These are phyloP conservation scores for grape (Vitis vinifera) DNA, from an alignment of 164 flowering plant species.

Conservation along the genomic window ASM3070453v1 NC_081810.1:5846001-5846500, in stretches of 20 bases:
- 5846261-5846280: conserved; percentile 63
- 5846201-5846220: conserved; percentile 55
- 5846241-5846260: conserved; percentile 58
- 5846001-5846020: conserved; percentile 55
- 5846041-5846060: conserved; percentile 71
- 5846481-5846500: no score
- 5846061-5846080: conserved; percentile 76
- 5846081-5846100: conserved; percentile 46
- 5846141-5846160: conserved; percentile 48
- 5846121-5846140: conserved; percentile 53
- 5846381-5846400: no score
- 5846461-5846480: no score
- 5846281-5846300: conserved; percentile 50
- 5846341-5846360: no score
- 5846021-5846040: conserved; percentile 70
- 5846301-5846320: neutral
- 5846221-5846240: conserved; percentile 61
- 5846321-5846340: no score
- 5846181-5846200: conserved; percentile 68
- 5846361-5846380: no score
- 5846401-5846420: no score
- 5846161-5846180: conserved; percentile 46
- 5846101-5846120: conserved; percentile 63
- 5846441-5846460: no score
- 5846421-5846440: no score